Evolutionary conservation across 305 asterid genomes (phyloP), one percentile per base, ranked within the genome.

Genomic region (Fraxinus velutina): DNA sequence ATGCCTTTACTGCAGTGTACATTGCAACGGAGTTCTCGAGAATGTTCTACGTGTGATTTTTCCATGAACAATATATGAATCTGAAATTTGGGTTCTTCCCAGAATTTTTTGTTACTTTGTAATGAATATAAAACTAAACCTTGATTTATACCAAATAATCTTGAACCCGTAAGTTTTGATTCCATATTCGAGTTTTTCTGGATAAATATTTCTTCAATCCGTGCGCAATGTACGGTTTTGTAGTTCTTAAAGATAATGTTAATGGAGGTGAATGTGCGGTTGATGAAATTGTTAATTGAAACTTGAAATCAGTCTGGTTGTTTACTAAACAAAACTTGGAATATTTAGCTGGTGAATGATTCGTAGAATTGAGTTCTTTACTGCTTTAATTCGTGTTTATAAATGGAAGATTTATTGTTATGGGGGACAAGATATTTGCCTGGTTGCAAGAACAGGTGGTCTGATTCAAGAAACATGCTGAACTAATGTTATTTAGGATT

Each of bases 1-100:
- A 47, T 84, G 85, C 68, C 50, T 82, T 75, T 27, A 62, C 55
- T 27, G 74, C 78, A 73, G 21, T 82, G 33, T 70, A n/a, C 68
- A 72, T 37, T 72, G 7, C n/a, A 29, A 6, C 15, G 80, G 80
- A 10, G 30, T 4, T 77, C 27, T 60, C 36, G 66, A 55, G 66
- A 55, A 4, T 17, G 78, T 64, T 19, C 39, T 78, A 2, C 44
- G 24, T 2, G 19, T 32, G 78, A 13, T 24, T 22, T 9, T 30
- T 64, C 8, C 42, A 2, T 73, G 21, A 52, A 57, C 73, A 47
- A 19, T 57, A 57, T 19, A 57, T 57, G 68, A 57, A 57, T 57
- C 4, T 17, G 10, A 1, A n/a, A 57, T 57, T 22, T n/a, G 9
- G 68, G 2, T 55, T 17, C 24, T 55, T 55, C 66, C 24, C 19